Base-by-base conservation (phyloP, 495 filamentous ascomycete species). In the Ascodesmis nigricans region DNA sequence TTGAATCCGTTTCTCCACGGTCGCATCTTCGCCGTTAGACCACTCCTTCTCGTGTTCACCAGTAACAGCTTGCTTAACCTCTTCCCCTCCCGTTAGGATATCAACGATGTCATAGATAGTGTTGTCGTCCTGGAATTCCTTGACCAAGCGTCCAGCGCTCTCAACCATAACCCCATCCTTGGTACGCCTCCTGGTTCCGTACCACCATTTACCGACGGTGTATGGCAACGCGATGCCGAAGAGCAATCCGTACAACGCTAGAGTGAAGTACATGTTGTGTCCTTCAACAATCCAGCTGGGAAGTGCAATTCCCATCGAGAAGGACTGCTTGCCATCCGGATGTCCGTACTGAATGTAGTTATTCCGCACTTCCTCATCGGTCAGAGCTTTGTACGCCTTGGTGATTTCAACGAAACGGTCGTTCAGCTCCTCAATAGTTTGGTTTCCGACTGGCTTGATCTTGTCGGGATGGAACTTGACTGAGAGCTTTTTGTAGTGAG, bases 151-250 rank as follows among this genome's bases (percentile, higher is more conserved):
- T 46, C 87, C 87, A 36, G 87, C 82, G 53, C 76, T 93, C 43
- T 81, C 78, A 36, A 91, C 72, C 23, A 91, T 63, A 20, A 95
- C 75, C 42, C 75, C 74, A 57, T 97, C 87, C 55, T 79, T 87
- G 13, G 87, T 93, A 51, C 78, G 65, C 30, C 73, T 65, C 52
- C 91, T 80, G 4, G 80, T 91, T 34, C 87, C 87, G 53, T 95
- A 97, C 87, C 87, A 97, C 87, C 87, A 97, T 21, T 73, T 76
- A 17, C 87, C 87, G 23, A 95, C 90, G 31, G 90, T 62, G 50
- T 92, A 97, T 8, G 87, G 87, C 28, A 97, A 57, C 26, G 92
- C 57, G 20, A 93, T 78, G 31, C 83, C 90, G 22, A 97, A 67
- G 23, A 93, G 60, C 26, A 67, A 55, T 6, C 78, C 81, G 53